Evolutionary conservation across 2,329 filamentous ascomycete genomes (phyloP), one percentile per base, ranked within the genome.

Genomic region (Alternaria ventricosa): DNA sequence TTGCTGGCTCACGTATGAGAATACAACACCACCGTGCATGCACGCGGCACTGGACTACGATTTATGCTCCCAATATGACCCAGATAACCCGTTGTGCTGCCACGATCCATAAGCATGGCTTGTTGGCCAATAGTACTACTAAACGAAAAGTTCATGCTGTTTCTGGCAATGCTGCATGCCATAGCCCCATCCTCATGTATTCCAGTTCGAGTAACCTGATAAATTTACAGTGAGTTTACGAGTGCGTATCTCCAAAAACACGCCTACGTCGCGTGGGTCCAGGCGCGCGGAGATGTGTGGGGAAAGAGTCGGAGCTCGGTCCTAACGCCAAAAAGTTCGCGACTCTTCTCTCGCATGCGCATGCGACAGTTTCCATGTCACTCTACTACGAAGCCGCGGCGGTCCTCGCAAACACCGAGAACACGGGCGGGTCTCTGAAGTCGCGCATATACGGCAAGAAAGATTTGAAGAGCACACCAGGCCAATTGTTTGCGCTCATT

Each of bases 321-420:
- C 50, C 22, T 41, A 43, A 44, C 30, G 49, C 60, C 60, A 61
- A 55, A 63, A 58, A 63, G 56, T 60, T 59, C 49, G 55, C 41
- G 60, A 44, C 57, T 44, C 46, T 46, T 44, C 18, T 20, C n/a
- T 55, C 23, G 49, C 49, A 8, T 41, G 36, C 36, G 36, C 36
- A 61, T 28, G 44, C 47, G 45, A 57, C 30, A 67, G 65, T 60
- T 55, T 43, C 71, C 73, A 98, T 98, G 95, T 97, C 94, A 51
- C 90, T 99, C 60, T 99, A 99, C 79, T 92, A 97, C 78, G 96
- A 98, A 83, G 92, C 94, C 7, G 93, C 92, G 5, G 86, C 89
- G 13, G 84, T 97, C 36, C 82, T 99, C 60, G 86, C 87, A 5
- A 86, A 86, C 7, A 82, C 89, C 4, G 82, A 87, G 1, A 86